Percentiles rank a stretch among this genome's conserved stretches.
Conservation (phyloP, 2,329 filamentous ascomycete species). For the Sclerotinia trifoliorum region DNA sequence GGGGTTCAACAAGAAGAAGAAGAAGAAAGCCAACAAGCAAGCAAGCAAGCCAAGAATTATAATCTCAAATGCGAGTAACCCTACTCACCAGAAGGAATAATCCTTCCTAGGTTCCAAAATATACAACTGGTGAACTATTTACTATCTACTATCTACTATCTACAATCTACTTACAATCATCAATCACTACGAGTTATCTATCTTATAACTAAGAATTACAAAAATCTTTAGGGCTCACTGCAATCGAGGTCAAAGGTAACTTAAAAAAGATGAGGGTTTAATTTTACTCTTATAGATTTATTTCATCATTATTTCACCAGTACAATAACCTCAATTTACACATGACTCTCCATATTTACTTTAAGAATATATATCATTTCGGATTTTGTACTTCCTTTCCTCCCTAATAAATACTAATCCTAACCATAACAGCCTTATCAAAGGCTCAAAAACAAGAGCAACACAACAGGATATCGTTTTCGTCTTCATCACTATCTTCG, state of each 20-base stretch:
- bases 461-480: slow-evolving; percentile 2
- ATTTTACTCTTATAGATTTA: not conserved
- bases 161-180: no score
- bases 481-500: not conserved
- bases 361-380: not conserved
- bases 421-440: not conserved
- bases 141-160: no score
- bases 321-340: not conserved
- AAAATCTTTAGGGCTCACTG: not conserved
- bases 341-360: not conserved
- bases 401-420: slow-evolving; percentile 2
- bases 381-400: not conserved
- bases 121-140: no score
- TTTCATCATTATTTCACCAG: not conserved
- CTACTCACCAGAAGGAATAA: no score
- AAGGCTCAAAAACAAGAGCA: slow-evolving; percentile 8
- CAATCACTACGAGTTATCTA: no score
- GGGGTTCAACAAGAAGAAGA: no score
- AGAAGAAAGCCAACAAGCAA: no score
- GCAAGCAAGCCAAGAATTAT: no score
- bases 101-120: no score
- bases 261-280: not conserved
- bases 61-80: no score
- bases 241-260: no score
- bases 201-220: not conserved